Evolutionary conservation across 495 filamentous ascomycete genomes (phyloP).

Genomic region (Elaphomyces granulatus): DNA sequence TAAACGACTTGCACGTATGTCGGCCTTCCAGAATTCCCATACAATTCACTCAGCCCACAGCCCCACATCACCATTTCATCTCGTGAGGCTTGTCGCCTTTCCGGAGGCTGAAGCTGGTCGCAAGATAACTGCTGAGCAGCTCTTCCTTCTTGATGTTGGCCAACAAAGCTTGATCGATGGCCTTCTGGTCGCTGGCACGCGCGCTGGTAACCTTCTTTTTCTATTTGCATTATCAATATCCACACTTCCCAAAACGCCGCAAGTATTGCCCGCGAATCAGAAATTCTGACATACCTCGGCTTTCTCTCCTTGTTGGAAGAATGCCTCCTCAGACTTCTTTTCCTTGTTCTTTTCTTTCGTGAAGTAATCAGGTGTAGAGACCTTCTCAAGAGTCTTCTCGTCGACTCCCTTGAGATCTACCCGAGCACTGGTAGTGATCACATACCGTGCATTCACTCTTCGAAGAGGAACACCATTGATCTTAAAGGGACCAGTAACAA

Average conservation of each 20-base stretch:
- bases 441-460: slow-evolving; percentile 96
- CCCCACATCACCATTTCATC: slow-evolving; percentile 68
- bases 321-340: slow-evolving; percentile 87
- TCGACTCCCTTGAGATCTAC: slow-evolving; percentile 79
- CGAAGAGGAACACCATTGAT: slow-evolving; percentile 98
- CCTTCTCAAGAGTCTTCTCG: slow-evolving; percentile 68
- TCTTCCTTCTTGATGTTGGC: slow-evolving; percentile 91
- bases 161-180: slow-evolving; percentile 85
- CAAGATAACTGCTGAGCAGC: slow-evolving; percentile 76
- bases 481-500: slow-evolving; percentile 99
- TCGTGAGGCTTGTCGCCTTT: slow-evolving; percentile 97
- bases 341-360: slow-evolving; percentile 79
- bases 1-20: slow-evolving; percentile 29
- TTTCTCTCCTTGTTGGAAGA: slow-evolving; percentile 98
- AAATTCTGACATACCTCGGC: slow-evolving; percentile 55
- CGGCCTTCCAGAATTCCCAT: slow-evolving; percentile 30
- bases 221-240: slow-evolving; percentile 33
- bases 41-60: slow-evolving; percentile 35
- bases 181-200: slow-evolving; percentile 93
- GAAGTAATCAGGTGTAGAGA: slow-evolving; percentile 78
- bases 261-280: not conserved
- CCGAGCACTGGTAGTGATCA: slow-evolving; percentile 89
- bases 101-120: slow-evolving; percentile 83
- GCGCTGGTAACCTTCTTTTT: slow-evolving; percentile 87
- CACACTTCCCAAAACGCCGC: slow-evolving; percentile 6